These are phyloP conservation scores for Stachybotrys chartarum DNA, from an alignment of 2,329 filamentous ascomycete genomes.

Conservation along the genomic window DNA sequence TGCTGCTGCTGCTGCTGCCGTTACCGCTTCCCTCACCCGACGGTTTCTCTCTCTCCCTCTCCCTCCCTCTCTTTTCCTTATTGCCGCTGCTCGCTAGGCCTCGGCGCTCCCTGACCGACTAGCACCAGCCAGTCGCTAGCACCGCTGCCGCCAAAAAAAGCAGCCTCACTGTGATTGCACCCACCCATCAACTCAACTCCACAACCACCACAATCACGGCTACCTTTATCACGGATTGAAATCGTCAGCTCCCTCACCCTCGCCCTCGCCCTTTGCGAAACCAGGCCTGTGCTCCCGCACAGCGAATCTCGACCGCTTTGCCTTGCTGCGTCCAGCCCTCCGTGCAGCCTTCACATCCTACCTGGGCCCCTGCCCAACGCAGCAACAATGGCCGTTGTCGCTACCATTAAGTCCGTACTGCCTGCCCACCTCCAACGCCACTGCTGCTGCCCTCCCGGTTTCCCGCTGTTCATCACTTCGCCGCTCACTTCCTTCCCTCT, in stretches of 20 bases:
- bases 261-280: neutral
- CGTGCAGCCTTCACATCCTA: neutral
- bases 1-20: neutral
- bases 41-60: neutral
- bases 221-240: neutral
- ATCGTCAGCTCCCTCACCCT: neutral
- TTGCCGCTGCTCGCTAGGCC: neutral
- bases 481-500: neutral
- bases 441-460: neutral
- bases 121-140: neutral
- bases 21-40: no score
- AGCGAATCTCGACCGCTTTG: neutral
- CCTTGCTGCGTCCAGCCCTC: neutral
- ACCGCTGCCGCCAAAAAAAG: neutral
- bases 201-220: neutral
- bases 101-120: neutral
- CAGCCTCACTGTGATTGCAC: neutral
- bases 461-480: neutral
- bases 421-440: constrained; percentile 1
- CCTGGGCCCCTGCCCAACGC: constrained; percentile 1
- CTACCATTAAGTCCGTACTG: constrained; percentile 54
- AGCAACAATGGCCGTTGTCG: constrained; percentile 49
- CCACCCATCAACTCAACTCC: neutral
- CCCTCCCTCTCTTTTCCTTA: neutral
- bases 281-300: neutral